Conservation (phyloP, 2,329 filamentous ascomycete genomes). For the Alternaria sp. region DNA sequence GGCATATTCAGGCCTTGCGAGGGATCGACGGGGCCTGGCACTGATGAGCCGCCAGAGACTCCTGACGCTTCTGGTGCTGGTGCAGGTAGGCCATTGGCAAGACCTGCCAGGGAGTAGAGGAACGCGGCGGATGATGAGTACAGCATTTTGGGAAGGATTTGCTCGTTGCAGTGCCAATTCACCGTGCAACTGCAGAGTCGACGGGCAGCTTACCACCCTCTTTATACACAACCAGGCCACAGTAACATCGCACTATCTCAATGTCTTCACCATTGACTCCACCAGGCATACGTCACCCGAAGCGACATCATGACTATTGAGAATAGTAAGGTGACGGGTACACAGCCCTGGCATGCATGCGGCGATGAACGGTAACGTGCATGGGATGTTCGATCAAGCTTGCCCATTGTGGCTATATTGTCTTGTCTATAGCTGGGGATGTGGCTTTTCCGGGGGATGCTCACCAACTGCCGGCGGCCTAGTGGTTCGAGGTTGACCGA, state of each 20-base stretch:
- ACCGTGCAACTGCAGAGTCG: background rate
- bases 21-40: constrained; percentile 13
- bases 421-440: background rate
- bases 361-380: background rate
- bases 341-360: background rate
- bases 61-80: constrained; percentile 8
- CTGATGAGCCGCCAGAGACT: background rate
- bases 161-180: background rate
- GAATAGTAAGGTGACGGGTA: background rate
- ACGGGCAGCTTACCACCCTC: background rate
- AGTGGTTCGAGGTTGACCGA: background rate
- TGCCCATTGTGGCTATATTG: background rate
- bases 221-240: background rate
- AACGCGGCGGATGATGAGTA: constrained; percentile 1
- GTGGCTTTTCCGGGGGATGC: background rate
- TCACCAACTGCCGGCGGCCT: background rate
- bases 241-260: background rate
- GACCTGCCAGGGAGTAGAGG: constrained; percentile 1
- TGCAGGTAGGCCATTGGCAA: constrained; percentile 8
- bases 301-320: constrained; percentile 3
- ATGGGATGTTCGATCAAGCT: background rate
- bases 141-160: background rate
- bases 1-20: constrained; percentile 11
- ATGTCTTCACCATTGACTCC: background rate
- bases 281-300: background rate